Evolutionary conservation across 148 eudicot species (phyloP).

Genomic region (Camellia japonica): DNA sequence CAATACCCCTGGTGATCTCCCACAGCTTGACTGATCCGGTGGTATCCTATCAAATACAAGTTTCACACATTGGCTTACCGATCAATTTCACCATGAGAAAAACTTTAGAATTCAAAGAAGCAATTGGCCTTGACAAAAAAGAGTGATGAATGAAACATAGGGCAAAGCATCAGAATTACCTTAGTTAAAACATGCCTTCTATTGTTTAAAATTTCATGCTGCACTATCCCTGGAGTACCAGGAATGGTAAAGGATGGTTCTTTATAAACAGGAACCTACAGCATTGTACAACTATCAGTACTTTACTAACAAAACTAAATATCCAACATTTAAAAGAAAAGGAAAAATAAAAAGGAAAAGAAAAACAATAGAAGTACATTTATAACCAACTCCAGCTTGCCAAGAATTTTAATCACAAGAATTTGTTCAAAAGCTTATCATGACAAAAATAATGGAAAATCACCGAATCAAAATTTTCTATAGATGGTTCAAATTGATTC

Average conservation of each 20-base stretch:
- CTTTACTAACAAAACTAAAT: background rate
- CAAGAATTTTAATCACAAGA: background rate
- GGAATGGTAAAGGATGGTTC: slow-evolving; percentile 62
- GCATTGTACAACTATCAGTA: slow-evolving; percentile 15
- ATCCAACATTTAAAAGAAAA: background rate
- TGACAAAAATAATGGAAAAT: background rate
- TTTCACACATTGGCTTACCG: background rate
- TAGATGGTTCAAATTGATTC: slow-evolving; percentile 1
- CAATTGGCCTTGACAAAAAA: background rate
- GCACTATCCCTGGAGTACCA: slow-evolving; percentile 84
- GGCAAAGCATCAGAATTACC: slow-evolving; percentile 40
- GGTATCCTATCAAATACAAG: slow-evolving; percentile 57
- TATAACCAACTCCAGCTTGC: background rate
- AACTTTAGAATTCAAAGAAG: slow-evolving; percentile 1
- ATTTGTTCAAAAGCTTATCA: background rate
- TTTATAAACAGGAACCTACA: slow-evolving; percentile 75
- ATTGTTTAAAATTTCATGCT: slow-evolving; percentile 89
- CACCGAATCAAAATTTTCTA: background rate
- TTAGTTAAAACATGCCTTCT: slow-evolving; percentile 91
- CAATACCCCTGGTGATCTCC: slow-evolving; percentile 89
- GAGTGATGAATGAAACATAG: background rate
- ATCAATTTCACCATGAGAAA: slow-evolving; percentile 14
- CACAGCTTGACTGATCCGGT: slow-evolving; percentile 92
- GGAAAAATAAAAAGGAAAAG: background rate
- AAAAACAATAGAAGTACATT: background rate